Base-by-base conservation (phyloP, 148 eudicot genomes). In the Polygonum maritimum region DNA sequence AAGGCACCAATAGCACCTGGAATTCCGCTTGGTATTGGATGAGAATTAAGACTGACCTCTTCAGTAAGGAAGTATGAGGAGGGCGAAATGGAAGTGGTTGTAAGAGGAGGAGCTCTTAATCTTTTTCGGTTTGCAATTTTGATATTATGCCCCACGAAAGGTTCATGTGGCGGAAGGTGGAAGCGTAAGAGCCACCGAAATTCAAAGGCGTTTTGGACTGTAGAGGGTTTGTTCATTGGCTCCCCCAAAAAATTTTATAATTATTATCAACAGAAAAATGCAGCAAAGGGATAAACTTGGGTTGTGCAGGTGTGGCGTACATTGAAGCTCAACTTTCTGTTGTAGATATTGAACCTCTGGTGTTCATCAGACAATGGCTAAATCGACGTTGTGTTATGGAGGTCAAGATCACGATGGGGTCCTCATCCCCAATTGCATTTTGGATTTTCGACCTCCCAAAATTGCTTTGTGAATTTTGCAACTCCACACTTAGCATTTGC, bases 281-380 rank as follows among this genome's bases (percentile, higher is more conserved):
- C 71, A 38, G 71, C 44, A 13, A 5, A 65, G 71, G 71, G 71
- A 67, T 67, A 67, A 67, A 67, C 44, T 38, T 67, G 12, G 44
- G 19, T 14, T 14, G 44, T 16, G 44, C 7, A 36, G 21, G 71
- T 67, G 71, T 67, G 71, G 71, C 44, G 71, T 38, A 67, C 45
- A 33, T 67, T 67, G 3, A 67, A 35, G 45, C 71, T 67, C 44
- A 38, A 36, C 18, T 67, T 67, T 38, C 44, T 4, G 2, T 36
- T 36, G 71, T 21, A 19, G 71, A 67, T 67, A 67, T 67, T 35
- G 71, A 67, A 67, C 71, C 71, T 67, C 71, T 67, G 71, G 71
- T 33, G 71, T 67, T 67, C 71, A 36, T 67, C 71, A n/a, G 3
- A 62, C 69, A 31, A 62, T 31, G 69, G 69, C 69, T 62, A 62